Conservation (phyloP, 2,329 filamentous ascomycete species). For the Venturia pyrina region DNA sequence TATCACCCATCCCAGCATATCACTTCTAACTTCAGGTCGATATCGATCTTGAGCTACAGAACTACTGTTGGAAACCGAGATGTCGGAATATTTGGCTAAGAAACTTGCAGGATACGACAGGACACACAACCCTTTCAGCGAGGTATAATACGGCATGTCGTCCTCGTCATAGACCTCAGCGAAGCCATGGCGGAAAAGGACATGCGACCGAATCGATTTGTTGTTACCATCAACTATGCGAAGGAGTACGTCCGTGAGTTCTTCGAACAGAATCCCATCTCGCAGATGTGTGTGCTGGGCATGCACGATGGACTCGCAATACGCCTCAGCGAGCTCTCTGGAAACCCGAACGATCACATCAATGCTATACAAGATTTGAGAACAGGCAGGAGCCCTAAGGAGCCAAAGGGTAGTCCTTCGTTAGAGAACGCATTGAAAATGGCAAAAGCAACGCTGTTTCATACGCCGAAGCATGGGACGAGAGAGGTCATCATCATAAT, state of each 20-base stretch:
- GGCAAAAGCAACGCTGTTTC: conserved; percentile 82
- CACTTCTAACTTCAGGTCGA: background rate
- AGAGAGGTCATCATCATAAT: conserved; percentile 87
- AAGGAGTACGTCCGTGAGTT: conserved; percentile 85
- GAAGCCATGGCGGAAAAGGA: conserved; percentile 95
- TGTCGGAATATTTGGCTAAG: conserved; percentile 9
- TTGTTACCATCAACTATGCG: conserved; percentile 72
- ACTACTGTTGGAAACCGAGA: background rate
- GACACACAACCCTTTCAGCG: conserved; percentile 93
- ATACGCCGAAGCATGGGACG: conserved; percentile 87
- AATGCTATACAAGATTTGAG: conserved; percentile 60
- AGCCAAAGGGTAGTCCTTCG: conserved; percentile 41
- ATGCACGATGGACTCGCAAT: conserved; percentile 89
- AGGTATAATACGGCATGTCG: conserved; percentile 93
- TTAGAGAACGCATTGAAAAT: conserved; percentile 95
- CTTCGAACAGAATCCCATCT: conserved; percentile 98
- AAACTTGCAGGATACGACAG: conserved; percentile 58
- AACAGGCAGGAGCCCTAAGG: conserved; percentile 50
- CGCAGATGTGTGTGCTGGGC: conserved; percentile 82
- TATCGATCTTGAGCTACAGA: background rate
- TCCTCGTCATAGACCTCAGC: conserved; percentile 85
- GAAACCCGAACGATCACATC: conserved; percentile 83
- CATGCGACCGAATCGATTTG: conserved; percentile 75
- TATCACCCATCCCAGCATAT: background rate
- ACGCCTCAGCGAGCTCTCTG: conserved; percentile 77